Base-by-base conservation (phyloP, 2,329 filamentous ascomycete species). In the Escovopsis sp. region DNA sequence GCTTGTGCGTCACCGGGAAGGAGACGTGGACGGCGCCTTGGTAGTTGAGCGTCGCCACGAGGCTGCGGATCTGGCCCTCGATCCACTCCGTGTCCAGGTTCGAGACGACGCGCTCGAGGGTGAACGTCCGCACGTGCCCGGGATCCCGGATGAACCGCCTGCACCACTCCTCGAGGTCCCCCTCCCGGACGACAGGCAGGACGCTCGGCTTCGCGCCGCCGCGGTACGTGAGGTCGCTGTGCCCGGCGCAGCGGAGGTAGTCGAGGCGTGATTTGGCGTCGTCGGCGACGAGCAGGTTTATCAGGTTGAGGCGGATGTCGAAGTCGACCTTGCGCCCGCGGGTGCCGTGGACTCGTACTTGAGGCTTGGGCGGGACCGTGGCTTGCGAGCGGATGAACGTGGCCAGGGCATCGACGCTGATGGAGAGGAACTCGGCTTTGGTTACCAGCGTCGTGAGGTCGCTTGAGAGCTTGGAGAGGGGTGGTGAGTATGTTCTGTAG, bases 11-110 rank as follows among this genome's bases (percentile, higher is more conserved):
- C 10, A 66, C 52, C 7, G 65, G 63, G 41, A 71, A 71, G 2
- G 56, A 55, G 16, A 72, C 58, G 7, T 54, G 57, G 30, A 70
- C 62, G 11, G 55, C 51, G 9, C 69, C 70, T 36, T 60, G 60
- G 49, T 72, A 74, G 16, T 57, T 56, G 25, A 61, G 65, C 9
- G 61, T 50, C 1, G 65, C 65, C 9, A 72, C 52, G 7, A 73
- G 55, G 36, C 59, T 63, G 26, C 68, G 61, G 21, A 72, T 54
- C 42, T 69, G 63, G 8, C 68, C 67, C 46, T 72, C 67, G 12
- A 73, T 50, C 60, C 68, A 72, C 36, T 53, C 53, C n/a, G 59
- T 60, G 45, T 73, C 68, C 39, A 72, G 56, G 45, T 74, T 72
- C 15, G 61, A 62, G 11, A 73, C 64, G 21, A 62, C 60, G 2